These are phyloP conservation scores for Phymatotrichopsis omnivora DNA, from an alignment of 2,329 filamentous ascomycete species.

Conservation along the genomic window DNA sequence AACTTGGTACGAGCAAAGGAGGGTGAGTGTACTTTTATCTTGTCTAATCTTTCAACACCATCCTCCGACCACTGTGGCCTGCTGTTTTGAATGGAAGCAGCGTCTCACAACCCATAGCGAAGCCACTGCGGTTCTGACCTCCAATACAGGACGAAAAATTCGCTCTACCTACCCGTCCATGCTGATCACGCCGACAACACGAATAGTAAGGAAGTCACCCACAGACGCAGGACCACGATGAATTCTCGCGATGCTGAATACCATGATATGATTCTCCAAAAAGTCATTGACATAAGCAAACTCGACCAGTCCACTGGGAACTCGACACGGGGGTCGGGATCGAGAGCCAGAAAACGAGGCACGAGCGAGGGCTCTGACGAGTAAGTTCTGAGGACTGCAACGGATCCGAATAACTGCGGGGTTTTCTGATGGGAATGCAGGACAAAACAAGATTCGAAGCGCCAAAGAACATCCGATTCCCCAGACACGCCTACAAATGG, in stretches of 20 bases:
- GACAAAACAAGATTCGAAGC: constrained; percentile 60
- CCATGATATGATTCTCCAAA: constrained; percentile 79
- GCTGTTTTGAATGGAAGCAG: constrained; percentile 7
- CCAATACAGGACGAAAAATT: constrained; percentile 47
- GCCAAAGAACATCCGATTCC: constrained; percentile 75
- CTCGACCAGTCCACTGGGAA: constrained; percentile 54
- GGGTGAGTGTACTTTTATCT: constrained; percentile 53
- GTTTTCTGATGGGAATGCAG: constrained; percentile 41
- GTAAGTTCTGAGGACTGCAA: constrained; percentile 47
- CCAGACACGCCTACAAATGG: constrained; percentile 43
- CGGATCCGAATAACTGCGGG: constrained; percentile 26
- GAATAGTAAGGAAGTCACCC: constrained; percentile 38
- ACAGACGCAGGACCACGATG: constrained; percentile 87
- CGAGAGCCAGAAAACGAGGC: constrained; percentile 65
- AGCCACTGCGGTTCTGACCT: constrained; percentile 23
- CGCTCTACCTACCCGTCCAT: constrained; percentile 52
- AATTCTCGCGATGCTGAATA: constrained; percentile 93
- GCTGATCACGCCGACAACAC: constrained; percentile 34
- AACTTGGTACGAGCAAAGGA: constrained; percentile 66
- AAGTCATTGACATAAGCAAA: constrained; percentile 92
- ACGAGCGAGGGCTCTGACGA: constrained; percentile 81
- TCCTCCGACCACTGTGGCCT: constrained; percentile 25
- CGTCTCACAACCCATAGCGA: too few species aligned
- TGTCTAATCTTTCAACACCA: constrained; percentile 13
- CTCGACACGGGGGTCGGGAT: constrained; percentile 43